Evolutionary conservation across 1,139 yeast species (phyloP), one percentile per base, ranked within the genome.

Genomic region (Kurtzmaniella quercitrusa): DNA sequence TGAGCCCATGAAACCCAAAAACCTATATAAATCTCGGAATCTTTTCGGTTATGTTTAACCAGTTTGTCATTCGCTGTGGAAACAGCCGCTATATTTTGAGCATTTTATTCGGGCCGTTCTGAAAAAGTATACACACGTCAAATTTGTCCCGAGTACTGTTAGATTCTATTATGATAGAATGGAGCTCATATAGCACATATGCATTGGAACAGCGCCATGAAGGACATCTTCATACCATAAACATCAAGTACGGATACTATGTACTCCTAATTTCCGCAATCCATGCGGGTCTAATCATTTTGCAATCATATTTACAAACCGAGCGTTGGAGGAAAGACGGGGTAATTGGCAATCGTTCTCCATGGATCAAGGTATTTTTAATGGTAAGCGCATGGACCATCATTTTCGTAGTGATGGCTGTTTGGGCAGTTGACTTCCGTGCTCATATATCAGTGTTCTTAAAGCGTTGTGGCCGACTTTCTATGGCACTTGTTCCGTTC

Each of bases 401-500:
- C 0, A 42, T 68, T 1, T 42, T 66, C 2, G 18, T 58, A 2
- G 57, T 45, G 15, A 6, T 60, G 46, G 45, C 56, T 19, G 49
- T 62, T 36, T 46, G 50, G 50, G 47, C 61, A 43, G 46, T 68
- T 41, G 50, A 53, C 19, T 40, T 56, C 45, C 21, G 50, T 30
- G 58, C 61, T 39, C 50, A 60, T 49, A 57, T 57, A 41, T 40
- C 53, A 21, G 52, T 54, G 2, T 43, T 58, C 8, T 47, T 66
- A 15, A 71, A 71, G 47, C 52, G 86, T 23, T 60, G 63, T 41
- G 88, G 82, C 6, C 69, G 96, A 47, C 56, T 88, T 5, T 68
- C 88, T 0, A 84, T 80, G 50, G 77, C 84, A 1, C 59, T 84
- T 45, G 63, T 86, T 19, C 94, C 95, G 0, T 63, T 88, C 28